phyloP scores from a whole-genome alignment of 192 early-diverging fungal species.

The Spizellomyces punctatus region DNA sequence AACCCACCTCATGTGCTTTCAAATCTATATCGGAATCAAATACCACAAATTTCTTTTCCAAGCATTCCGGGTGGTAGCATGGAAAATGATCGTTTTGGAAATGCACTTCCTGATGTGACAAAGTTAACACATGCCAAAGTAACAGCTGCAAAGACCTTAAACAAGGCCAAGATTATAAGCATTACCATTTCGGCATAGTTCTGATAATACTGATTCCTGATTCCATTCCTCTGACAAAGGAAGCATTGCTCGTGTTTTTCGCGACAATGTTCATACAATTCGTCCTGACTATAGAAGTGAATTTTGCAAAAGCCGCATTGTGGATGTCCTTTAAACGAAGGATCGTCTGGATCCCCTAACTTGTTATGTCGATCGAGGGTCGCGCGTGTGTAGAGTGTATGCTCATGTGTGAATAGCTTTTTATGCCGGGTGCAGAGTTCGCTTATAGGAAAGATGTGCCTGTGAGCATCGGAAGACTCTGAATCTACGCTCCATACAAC shows the following conservation, averaged over 20 bases:
- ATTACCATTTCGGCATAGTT: conserved; percentile 79
- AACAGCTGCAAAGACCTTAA: neutral
- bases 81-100: conserved; percentile 79
- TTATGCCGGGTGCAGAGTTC: conserved; percentile 88
- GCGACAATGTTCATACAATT: conserved; percentile 93
- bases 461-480: conserved; percentile 9
- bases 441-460: conserved; percentile 41
- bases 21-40: conserved; percentile 92
- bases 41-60: conserved; percentile 95
- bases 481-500: conserved; percentile 7
- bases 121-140: neutral
- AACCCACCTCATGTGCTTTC: conserved; percentile 75
- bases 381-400: conserved; percentile 76
- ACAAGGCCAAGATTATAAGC: conserved; percentile 9
- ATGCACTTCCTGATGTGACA: conserved; percentile 61
- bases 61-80: conserved; percentile 78
- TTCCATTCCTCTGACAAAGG: conserved; percentile 74
- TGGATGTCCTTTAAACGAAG: conserved; percentile 78
- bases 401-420: conserved; percentile 93
- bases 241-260: conserved; percentile 94
- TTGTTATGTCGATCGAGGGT: conserved; percentile 78
- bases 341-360: conserved; percentile 62
- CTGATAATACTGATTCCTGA: conserved; percentile 82
- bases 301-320: conserved; percentile 85
- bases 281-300: conserved; percentile 87